phyloP scores from a whole-genome alignment of 352 stramenopile genomes.

The Phytophthora multivora region DNA sequence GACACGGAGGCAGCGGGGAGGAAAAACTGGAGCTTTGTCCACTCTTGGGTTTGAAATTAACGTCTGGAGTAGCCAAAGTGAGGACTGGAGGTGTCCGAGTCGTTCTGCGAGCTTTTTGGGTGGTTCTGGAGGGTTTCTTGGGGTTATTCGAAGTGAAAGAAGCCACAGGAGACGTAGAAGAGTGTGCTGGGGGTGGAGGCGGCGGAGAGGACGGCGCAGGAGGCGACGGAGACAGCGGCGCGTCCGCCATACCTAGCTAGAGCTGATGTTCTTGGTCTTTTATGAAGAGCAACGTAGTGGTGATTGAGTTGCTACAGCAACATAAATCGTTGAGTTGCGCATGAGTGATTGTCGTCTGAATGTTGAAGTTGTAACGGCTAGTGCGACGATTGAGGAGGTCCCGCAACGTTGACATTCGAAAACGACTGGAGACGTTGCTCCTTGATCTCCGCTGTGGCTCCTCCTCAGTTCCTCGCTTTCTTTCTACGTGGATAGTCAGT shows the following conservation, averaged over 20 bases:
- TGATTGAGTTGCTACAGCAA: neutral
- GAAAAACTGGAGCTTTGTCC: constrained; percentile 70
- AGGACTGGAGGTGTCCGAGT: constrained; percentile 5
- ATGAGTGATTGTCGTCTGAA: neutral
- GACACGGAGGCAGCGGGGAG: constrained; percentile 73
- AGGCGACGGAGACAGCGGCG: constrained; percentile 18
- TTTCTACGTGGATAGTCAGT: constrained; percentile 4
- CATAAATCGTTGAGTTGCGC: neutral
- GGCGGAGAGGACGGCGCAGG: constrained; percentile 34
- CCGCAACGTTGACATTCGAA: constrained; percentile 9
- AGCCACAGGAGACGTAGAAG: constrained; percentile 24
- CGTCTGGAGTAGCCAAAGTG: constrained; percentile 7
- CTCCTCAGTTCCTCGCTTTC: neutral
- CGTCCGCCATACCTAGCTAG: constrained; percentile 12
- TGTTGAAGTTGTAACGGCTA: constrained; percentile 30
- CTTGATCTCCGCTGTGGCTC: neutral
- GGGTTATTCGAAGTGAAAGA: neutral
- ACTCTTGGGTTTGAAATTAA: constrained; percentile 10
- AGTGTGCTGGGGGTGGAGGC: constrained; percentile 25
- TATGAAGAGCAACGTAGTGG: neutral
- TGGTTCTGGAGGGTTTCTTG: constrained; percentile 15
- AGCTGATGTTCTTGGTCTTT: neutral
- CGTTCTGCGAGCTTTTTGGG: constrained; percentile 2
- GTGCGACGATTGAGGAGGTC: constrained; percentile 15
- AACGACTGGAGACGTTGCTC: constrained; percentile 15